Evolutionary conservation across 176 grass and related monocot genomes (phyloP), one percentile per base, ranked within the genome.

Genomic region (Oryza coarctata): DNA sequence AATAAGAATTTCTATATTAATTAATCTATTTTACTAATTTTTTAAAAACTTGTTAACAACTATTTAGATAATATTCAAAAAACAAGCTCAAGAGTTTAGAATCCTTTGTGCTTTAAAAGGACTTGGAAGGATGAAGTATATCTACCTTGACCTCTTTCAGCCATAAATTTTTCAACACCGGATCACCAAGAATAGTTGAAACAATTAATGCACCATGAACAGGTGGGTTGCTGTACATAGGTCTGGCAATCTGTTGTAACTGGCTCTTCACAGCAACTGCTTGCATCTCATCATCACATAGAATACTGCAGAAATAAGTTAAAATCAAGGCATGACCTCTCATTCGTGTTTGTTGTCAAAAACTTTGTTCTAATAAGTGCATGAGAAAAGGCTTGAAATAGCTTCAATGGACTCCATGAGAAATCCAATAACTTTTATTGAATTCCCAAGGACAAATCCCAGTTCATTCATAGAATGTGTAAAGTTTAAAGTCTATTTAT

Each of bases 211-310:
- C 84, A 80, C 95, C 95, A 64, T 95, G 95, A 77, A 98, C 52
- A 35, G 92, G 95, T 77, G 95, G 92, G 41, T 95, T 98, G 73
- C 90, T 98, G 87, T 98, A 98, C 95, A 98, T 95, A 65, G 95
- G 92, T 55, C 92, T 85, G 10, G 92, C 95, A 35, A 98, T 84
- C 88, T 98, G 95, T 86, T 98, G 95, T 52, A 98, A 76, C 78
- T 98, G 95, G 69, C 95, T 98, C 90, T 93, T 98, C 26, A 98
- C 88, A 45, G 92, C 75, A 60, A 98, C 90, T 70, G 95, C 92
- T 87, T 98, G 86, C 45, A 91, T 91, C 55, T 95, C 92, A 98
- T 98, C 87, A 8, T 93, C 90, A 44, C 92, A 98, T 14, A 98
- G 75, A 82, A 98, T 88, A 89, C 92, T 98, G 73, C 66, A 92